Evolutionary conservation across 2,329 filamentous ascomycete genomes (phyloP).

Genomic region (Tolypocladium ophioglossoides): DNA sequence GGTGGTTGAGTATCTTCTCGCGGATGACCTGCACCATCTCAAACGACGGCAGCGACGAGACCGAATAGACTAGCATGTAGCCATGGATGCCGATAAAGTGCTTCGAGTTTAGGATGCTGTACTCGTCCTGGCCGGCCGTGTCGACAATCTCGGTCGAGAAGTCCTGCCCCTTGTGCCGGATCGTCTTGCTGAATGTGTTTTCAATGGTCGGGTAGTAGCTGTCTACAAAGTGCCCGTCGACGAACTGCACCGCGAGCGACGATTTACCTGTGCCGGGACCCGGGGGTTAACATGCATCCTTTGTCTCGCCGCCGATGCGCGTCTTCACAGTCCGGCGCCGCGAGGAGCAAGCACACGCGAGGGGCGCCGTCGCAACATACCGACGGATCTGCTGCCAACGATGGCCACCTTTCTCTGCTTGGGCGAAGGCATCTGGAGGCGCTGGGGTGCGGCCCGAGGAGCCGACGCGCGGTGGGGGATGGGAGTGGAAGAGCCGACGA

Average conservation of each 20-base stretch:
- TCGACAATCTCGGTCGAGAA: conserved; percentile 96
- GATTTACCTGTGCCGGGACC: conserved; percentile 64
- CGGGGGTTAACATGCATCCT: neutral
- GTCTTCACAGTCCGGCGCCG: neutral
- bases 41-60: conserved; percentile 85
- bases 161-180: conserved; percentile 86
- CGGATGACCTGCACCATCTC: conserved; percentile 96
- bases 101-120: conserved; percentile 96
- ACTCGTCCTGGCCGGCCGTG: conserved; percentile 97
- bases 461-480: neutral
- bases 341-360: neutral
- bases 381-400: conserved; percentile 84
- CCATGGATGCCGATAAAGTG: conserved; percentile 99
- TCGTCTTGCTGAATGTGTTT: conserved; percentile 95
- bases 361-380: conserved; percentile 21
- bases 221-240: conserved; percentile 96
- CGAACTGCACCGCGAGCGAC: conserved; percentile 91
- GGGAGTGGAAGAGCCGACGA: neutral
- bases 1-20: conserved; percentile 93
- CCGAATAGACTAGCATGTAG: conserved; percentile 98
- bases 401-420: conserved; percentile 95
- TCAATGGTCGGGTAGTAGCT: conserved; percentile 99
- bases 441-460: neutral
- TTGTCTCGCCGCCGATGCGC: neutral
- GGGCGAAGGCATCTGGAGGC: conserved; percentile 47